Base-by-base conservation (phyloP, 495 filamentous ascomycete species). In the Hypoxylon subgilvum region DNA sequence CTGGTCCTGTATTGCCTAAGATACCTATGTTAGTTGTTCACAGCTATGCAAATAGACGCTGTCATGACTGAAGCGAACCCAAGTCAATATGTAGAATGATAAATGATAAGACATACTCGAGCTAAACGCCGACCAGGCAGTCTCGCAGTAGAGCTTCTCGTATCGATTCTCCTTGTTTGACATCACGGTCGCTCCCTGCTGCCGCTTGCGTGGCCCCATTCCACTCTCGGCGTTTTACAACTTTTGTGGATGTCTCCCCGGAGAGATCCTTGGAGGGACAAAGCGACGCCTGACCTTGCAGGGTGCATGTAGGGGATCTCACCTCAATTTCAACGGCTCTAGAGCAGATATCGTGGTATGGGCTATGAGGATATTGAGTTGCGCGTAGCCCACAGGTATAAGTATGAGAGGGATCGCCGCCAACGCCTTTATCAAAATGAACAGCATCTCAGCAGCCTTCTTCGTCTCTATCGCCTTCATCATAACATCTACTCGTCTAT, bases 121-220 rank as follows among this genome's bases (percentile, higher is more conserved):
- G 14, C 7, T 13, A 6, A 38, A n/a, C n/a, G n/a, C n/a, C n/a
- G n/a, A n/a, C n/a, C n/a, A n/a, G n/a, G n/a, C n/a, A n/a, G n/a
- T n/a, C n/a, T n/a, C n/a, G n/a, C n/a, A n/a, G n/a, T 13, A 38
- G 13, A 13, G 34, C 14, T 38, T 4, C 34, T 8, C 3, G 3
- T 38, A 12, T 12, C n/a, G n/a, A 13, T 34, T 34, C 7, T 34
- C 34, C 7, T 45, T 25, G 31, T 38, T 52, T 52, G 43, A 52
- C 35, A 40, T 52, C 47, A 52, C 40, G 52, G 47, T 27, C 16
- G 13, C 4, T 49, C 28, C 42, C 52, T 31, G 25, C 6, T 16
- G 30, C 49, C 27, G 49, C 34, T 32, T 52, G 52, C 47, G 42
- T 53, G 52, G 48, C 60, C 47, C 46, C 60, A 48, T 57, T 42